Evolutionary conservation across 176 grass and related monocot species (phyloP).

Genomic region (Triticum monococcum): DNA sequence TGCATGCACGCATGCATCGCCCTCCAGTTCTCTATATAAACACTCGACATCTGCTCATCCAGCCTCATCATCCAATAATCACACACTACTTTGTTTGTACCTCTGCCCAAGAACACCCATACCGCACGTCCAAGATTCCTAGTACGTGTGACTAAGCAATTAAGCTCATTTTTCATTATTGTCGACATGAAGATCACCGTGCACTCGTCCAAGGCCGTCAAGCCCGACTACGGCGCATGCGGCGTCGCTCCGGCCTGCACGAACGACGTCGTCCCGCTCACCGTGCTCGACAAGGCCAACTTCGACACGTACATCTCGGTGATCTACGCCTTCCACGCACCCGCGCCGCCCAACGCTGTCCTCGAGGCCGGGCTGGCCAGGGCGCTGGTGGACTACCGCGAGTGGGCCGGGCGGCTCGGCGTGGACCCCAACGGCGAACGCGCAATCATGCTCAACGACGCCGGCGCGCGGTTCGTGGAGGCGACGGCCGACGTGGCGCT

Average conservation of each 20-base stretch:
- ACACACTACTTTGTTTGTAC: no score
- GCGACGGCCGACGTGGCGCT: conserved; percentile 3
- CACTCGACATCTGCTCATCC: no score
- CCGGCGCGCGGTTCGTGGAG: conserved; percentile 12
- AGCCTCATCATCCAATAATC: no score
- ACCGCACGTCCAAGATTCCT: no score
- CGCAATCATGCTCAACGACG: conserved; percentile 37
- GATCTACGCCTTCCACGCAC: conserved; percentile 24
- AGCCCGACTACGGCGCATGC: background rate
- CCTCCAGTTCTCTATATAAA: no score
- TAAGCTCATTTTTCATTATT: no score
- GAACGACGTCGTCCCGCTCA: background rate
- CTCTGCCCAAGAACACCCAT: no score
- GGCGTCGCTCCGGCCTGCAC: background rate
- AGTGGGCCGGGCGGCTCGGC: conserved; percentile 31
- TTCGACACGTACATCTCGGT: conserved; percentile 7
- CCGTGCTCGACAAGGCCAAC: conserved; percentile 17
- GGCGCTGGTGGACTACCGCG: conserved; percentile 19
- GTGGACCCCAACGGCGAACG: background rate
- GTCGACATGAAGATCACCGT: conserved; percentile 26
- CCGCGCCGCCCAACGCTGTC: background rate
- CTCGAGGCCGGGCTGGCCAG: background rate
- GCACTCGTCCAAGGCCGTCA: conserved; percentile 14
- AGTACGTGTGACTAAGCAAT: no score
- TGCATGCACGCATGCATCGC: no score